Evolutionary conservation across 257 asterid genomes (phyloP).

Genomic region (Asclepias syriaca): DNA sequence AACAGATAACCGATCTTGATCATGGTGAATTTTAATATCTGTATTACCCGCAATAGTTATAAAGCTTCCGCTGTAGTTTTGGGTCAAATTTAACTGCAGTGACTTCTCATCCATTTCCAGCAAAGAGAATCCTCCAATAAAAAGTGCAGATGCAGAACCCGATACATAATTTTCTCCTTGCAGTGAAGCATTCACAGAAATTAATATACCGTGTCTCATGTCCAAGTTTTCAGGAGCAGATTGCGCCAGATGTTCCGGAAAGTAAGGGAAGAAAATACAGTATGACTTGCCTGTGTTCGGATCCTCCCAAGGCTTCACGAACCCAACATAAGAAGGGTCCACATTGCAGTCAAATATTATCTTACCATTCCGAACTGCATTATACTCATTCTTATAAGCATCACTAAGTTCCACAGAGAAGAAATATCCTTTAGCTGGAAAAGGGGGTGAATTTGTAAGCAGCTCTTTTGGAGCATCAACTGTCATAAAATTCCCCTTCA

Average conservation of each 20-base stretch:
- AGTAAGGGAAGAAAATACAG: conserved; percentile 75
- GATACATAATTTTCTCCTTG: conserved; percentile 42
- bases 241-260: conserved; percentile 56
- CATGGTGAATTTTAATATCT: conserved; percentile 43
- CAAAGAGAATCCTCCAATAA: conserved; percentile 65
- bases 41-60: conserved; percentile 69
- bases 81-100: conserved; percentile 49
- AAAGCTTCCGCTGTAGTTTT: conserved; percentile 33
- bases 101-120: conserved; percentile 47
- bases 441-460: conserved; percentile 72
- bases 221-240: conserved; percentile 31
- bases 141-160: conserved; percentile 72
- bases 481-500: conserved; percentile 41
- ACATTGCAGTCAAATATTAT: conserved; percentile 48
- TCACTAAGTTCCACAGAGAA: conserved; percentile 50
- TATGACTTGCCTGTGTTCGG: conserved; percentile 37
- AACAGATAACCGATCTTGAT: conserved; percentile 40
- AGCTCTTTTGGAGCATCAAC: conserved; percentile 61
- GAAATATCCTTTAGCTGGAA: conserved; percentile 61
- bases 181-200: conserved; percentile 59
- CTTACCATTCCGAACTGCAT: conserved; percentile 24
- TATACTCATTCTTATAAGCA: conserved; percentile 20
- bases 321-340: conserved; percentile 63
- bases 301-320: conserved; percentile 68
- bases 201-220: conserved; percentile 29